Percentiles rank a stretch among this genome's conserved stretches.
Conservation (phyloP, 2,329 filamentous ascomycete genomes). For the Pezicula rhizophila region DNA sequence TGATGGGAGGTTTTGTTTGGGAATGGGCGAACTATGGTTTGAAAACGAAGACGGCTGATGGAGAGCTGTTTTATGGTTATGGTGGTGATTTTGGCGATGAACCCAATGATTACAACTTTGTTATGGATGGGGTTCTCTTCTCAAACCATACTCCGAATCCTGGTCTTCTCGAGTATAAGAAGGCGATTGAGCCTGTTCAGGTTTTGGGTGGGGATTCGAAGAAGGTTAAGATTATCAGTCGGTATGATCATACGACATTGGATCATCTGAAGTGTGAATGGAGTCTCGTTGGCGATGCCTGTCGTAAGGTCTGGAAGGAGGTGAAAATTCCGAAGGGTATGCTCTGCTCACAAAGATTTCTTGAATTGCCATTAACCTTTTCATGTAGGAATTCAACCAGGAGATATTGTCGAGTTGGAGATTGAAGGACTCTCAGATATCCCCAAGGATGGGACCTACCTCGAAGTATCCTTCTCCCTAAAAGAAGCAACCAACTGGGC, state of each 20-base stretch:
- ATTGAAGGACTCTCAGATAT: conserved; percentile 11
- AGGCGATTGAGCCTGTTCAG: conserved; percentile 34
- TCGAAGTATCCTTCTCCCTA: conserved; percentile 42
- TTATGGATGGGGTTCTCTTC: conserved; percentile 36
- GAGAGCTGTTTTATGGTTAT: conserved; percentile 35
- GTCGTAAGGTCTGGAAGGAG: conserved; percentile 16
- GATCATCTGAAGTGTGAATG: conserved; percentile 43
- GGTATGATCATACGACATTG: conserved; percentile 47
- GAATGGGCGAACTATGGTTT: conserved; percentile 40
- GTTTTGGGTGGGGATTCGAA: conserved; percentile 16
- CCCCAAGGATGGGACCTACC: conserved; percentile 33
- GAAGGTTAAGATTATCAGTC: conserved; percentile 29
- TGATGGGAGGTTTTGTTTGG: conserved; percentile 49
- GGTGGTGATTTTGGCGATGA: conserved; percentile 39
- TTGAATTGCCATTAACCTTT: not conserved
- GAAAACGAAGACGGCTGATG: conserved; percentile 27
- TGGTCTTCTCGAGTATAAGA: conserved; percentile 35
- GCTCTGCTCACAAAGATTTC: conserved; percentile 4
- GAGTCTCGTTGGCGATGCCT: conserved; percentile 26
- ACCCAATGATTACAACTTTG: conserved; percentile 38
- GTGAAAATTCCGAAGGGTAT: conserved; percentile 37
- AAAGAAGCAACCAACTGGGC: conserved; percentile 44
- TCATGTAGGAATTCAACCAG: conserved; percentile 34
- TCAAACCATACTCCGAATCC: conserved; percentile 35
- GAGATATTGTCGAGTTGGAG: conserved; percentile 8